These are phyloP conservation scores for Aristolochia contorta DNA, from an alignment of 164 flowering plant genomes.

Conservation along the genomic window DNA sequence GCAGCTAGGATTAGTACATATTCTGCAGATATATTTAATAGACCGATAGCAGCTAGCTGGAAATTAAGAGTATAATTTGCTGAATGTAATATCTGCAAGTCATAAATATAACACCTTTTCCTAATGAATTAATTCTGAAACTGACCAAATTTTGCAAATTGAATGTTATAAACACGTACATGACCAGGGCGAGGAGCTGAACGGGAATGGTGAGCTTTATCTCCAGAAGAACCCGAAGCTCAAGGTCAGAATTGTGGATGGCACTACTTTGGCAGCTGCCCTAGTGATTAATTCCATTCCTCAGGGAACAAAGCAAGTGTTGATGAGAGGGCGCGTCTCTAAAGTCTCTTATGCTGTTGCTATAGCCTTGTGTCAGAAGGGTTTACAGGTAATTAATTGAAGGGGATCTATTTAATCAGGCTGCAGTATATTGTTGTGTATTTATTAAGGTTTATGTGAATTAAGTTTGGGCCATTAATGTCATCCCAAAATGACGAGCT, in stretches of 20 bases:
- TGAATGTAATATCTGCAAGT: no score
- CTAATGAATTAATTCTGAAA: no score
- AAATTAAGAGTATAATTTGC: no score
- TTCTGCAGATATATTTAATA: no score
- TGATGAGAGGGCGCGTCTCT: constrained; percentile 35
- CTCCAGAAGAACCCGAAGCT: constrained; percentile 37
- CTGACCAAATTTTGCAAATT: no score
- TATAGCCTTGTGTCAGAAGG: constrained; percentile 33
- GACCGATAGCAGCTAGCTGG: no score
- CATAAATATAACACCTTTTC: no score
- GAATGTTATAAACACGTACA: no score
- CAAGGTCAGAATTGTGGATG: constrained; percentile 50
- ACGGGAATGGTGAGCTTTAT: constrained; percentile 49
- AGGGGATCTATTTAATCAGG: not conserved
- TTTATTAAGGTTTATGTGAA: no score
- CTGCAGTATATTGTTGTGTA: not conserved
- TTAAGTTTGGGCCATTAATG: no score
- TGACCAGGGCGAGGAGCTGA: constrained; percentile 56
- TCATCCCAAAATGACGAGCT: no score
- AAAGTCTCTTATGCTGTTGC: constrained; percentile 39
- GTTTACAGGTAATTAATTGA: constrained; percentile 31
- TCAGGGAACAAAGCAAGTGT: constrained; percentile 37
- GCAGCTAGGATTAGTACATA: no score
- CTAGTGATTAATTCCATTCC: constrained; percentile 51
- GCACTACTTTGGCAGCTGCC: constrained; percentile 49